Conservation (phyloP, 306 rosid genomes). For the Castanopsis chinensis region DNA sequence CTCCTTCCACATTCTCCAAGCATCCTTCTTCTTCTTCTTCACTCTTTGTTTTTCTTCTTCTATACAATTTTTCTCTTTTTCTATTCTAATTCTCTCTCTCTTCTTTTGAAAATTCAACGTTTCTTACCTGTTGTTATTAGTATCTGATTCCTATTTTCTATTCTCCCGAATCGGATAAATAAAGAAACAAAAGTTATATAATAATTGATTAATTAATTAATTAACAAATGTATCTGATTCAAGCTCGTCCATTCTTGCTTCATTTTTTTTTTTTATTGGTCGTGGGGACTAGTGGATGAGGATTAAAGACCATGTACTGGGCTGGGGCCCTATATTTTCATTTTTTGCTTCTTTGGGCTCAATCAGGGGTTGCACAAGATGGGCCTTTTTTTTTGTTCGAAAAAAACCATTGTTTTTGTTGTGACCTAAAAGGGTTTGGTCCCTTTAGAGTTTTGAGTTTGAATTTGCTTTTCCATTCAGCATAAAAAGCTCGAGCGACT, state of each 20-base stretch:
- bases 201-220: too few species aligned
- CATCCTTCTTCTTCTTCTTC: slow-evolving; percentile 57
- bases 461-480: too few species aligned
- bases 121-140: background rate
- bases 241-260: background rate
- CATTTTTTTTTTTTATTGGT: too few species aligned
- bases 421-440: too few species aligned
- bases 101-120: background rate
- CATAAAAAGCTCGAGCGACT: too few species aligned
- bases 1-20: slow-evolving; percentile 83
- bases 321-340: background rate
- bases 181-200: background rate
- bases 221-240: too few species aligned
- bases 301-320: background rate
- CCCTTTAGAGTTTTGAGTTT: too few species aligned
- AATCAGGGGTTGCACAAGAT: too few species aligned
- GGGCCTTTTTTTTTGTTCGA: background rate
- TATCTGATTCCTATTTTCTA: background rate
- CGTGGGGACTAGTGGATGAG: too few species aligned
- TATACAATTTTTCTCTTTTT: background rate
- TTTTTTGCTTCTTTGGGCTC: too few species aligned
- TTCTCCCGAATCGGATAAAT: background rate
- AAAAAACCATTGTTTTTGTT: too few species aligned
- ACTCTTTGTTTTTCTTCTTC: background rate
- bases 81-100: background rate